Conservation (phyloP, 2,329 filamentous ascomycete genomes). For the Ophioceras dolichostomum region DNA sequence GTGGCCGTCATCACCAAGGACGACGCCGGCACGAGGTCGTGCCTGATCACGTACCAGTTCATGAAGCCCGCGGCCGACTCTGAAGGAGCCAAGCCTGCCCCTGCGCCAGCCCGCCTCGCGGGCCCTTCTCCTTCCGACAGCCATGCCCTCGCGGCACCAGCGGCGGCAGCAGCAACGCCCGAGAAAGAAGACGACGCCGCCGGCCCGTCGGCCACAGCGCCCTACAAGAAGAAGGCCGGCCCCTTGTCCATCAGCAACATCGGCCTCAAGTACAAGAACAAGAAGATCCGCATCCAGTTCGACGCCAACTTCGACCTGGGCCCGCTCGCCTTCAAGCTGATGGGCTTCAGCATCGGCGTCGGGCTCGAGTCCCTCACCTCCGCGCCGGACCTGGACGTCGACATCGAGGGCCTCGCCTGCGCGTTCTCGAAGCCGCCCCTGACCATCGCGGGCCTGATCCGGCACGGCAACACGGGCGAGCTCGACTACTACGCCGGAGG, state of each 20-base stretch:
- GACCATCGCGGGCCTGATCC: conserved; percentile 21
- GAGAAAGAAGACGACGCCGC: not conserved
- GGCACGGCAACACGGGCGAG: conserved; percentile 11
- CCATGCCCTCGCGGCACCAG: not conserved
- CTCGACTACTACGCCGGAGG: conserved; percentile 23
- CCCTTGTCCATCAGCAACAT: conserved; percentile 21
- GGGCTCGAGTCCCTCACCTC: conserved; percentile 9
- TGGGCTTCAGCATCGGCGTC: conserved; percentile 20
- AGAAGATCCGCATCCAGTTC: conserved; percentile 16
- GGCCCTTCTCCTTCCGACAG: not conserved
- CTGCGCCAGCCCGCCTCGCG: not conserved
- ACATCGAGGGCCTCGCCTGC: conserved; percentile 18
- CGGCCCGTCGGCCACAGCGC: conserved; percentile 9
- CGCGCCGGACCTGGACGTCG: conserved; percentile 5
- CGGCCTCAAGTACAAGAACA: conserved; percentile 19
- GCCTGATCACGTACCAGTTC: conserved; percentile 15
- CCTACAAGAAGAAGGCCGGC: conserved; percentile 17
- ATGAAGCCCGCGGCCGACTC: conserved; percentile 7
- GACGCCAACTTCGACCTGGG: conserved; percentile 22
- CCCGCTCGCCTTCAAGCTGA: conserved; percentile 19
- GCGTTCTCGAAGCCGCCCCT: conserved; percentile 22
- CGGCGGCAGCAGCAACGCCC: not conserved
- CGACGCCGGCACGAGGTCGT: conserved; percentile 3
- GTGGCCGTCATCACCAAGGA: conserved; percentile 12
- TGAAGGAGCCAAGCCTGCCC: too few relatives aligned